Percentiles rank a stretch among this genome's conserved stretches.
Evolutionary conservation across 768 basidiomycete species (phyloP).

Genomic region (Naganishia vaughanmartiniae): DNA sequence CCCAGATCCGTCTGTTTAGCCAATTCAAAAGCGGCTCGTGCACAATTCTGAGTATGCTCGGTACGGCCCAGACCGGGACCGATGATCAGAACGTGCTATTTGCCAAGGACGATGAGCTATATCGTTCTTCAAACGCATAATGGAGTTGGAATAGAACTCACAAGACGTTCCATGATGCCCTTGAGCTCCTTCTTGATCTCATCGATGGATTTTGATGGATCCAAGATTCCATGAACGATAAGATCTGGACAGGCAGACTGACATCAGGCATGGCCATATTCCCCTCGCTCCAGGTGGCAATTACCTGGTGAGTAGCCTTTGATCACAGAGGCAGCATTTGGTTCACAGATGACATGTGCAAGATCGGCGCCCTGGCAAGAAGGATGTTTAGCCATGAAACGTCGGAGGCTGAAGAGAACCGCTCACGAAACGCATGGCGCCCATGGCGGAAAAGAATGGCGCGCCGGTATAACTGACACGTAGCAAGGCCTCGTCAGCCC

Average conservation of each 20-base stretch:
- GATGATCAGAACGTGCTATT: constrained; percentile 76
- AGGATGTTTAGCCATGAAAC: constrained; percentile 1
- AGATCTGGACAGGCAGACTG: constrained; percentile 59
- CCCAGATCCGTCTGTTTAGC: constrained; percentile 76
- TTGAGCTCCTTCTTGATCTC: constrained; percentile 51
- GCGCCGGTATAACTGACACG: constrained; percentile 83
- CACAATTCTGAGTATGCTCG: constrained; percentile 80
- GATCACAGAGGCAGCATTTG: constrained; percentile 84
- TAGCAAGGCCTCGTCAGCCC: background rate
- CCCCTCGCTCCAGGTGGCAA: background rate
- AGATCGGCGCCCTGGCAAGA: constrained; percentile 75
- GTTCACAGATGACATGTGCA: constrained; percentile 95
- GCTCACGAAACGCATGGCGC: constrained; percentile 75
- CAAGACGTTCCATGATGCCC: constrained; percentile 72
- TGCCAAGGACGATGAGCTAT: background rate
- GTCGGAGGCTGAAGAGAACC: constrained; percentile 37
- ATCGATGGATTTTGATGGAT: constrained; percentile 62
- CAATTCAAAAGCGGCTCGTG: constrained; percentile 69
- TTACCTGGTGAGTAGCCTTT: constrained; percentile 81
- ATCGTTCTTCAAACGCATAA: background rate
- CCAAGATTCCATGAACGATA: constrained; percentile 91
- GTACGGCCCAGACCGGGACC: constrained; percentile 94
- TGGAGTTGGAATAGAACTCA: constrained; percentile 28
- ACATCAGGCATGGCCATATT: background rate
- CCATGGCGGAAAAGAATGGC: constrained; percentile 90